Evolutionary conservation across 345 rosid species (phyloP).

Genomic region (Dimocarpus longan): DNA sequence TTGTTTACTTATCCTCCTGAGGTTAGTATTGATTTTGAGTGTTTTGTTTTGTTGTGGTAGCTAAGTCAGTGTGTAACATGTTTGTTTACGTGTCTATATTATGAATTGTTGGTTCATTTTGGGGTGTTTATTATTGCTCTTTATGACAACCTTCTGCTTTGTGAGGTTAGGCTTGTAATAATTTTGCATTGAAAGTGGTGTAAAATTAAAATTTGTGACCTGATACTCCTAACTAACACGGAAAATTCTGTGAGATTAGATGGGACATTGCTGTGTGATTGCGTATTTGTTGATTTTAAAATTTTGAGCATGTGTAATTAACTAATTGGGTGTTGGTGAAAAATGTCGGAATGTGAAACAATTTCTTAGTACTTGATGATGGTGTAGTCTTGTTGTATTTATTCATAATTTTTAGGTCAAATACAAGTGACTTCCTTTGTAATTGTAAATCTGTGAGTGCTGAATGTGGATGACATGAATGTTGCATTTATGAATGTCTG

Average conservation of each 20-base stretch:
- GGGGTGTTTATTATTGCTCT: neutral
- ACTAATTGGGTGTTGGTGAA: neutral
- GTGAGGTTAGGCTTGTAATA: neutral
- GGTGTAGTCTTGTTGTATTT: neutral
- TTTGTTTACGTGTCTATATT: neutral
- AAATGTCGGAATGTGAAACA: neutral
- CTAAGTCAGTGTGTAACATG: neutral
- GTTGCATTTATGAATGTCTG: neutral
- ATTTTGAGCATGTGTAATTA: neutral
- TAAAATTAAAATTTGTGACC: neutral
- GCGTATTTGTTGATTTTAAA: neutral
- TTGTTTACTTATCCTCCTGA: constrained; percentile 89
- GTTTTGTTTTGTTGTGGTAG: neutral
- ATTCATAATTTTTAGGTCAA: neutral
- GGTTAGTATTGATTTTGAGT: constrained; percentile 40
- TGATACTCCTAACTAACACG: neutral
- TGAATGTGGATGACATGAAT: neutral
- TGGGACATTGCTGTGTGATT: neutral
- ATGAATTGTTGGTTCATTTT: neutral
- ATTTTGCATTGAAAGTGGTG: neutral
- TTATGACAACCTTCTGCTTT: neutral
- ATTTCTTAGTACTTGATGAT: neutral
- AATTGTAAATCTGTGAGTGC: neutral
- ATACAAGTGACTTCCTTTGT: neutral
- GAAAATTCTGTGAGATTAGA: neutral